Percentiles rank a stretch among this genome's conserved stretches.
These are phyloP conservation scores for Endocalyx cinctus DNA, from an alignment of 2,329 filamentous ascomycete species.

Conservation along the genomic window DNA sequence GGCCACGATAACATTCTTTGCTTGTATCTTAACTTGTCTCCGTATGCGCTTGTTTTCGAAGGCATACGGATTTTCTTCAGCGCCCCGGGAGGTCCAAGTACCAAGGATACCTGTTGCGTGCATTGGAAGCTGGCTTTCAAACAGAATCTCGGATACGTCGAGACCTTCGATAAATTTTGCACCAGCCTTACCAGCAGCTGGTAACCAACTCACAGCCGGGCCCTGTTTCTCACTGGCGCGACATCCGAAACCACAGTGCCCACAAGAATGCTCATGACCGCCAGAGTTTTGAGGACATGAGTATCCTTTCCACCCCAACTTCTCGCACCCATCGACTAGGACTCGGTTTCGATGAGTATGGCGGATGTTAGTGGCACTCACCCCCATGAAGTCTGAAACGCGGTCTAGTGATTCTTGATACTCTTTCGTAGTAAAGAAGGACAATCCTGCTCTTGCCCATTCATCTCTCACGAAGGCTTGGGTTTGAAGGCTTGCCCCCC, in stretches of 20 bases:
- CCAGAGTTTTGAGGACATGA: conserved; percentile 66
- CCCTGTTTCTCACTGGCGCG: conserved; percentile 61
- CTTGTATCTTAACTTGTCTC: conserved; percentile 66
- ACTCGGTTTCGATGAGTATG: conserved; percentile 61
- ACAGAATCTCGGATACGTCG: conserved; percentile 48
- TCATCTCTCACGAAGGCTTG: conserved; percentile 62
- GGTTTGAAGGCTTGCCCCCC: conserved; percentile 48
- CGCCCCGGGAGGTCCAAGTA: conserved; percentile 68
- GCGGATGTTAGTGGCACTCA: conserved; percentile 34
- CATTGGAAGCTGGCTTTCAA: conserved; percentile 49
- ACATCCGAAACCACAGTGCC: conserved; percentile 37
- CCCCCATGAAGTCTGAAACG: conserved; percentile 33
- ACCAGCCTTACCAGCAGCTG: conserved; percentile 61
- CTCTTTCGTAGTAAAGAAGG: conserved; percentile 58
- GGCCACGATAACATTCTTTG: conserved; percentile 76
- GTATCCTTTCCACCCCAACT: conserved; percentile 59
- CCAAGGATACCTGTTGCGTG: conserved; percentile 69
- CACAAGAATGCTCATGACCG: conserved; percentile 58
- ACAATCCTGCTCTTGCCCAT: conserved; percentile 58
- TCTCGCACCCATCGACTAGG: conserved; percentile 60
- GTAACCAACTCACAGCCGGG: conserved; percentile 62
- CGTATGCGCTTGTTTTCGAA: conserved; percentile 41
- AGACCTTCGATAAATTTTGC: conserved; percentile 68
- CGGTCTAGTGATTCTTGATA: conserved; percentile 57
- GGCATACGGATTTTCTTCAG: conserved; percentile 52